These are phyloP conservation scores for Claviceps pazoutovae DNA, from an alignment of 2,329 filamentous ascomycete species.

Conservation along the genomic window DNA sequence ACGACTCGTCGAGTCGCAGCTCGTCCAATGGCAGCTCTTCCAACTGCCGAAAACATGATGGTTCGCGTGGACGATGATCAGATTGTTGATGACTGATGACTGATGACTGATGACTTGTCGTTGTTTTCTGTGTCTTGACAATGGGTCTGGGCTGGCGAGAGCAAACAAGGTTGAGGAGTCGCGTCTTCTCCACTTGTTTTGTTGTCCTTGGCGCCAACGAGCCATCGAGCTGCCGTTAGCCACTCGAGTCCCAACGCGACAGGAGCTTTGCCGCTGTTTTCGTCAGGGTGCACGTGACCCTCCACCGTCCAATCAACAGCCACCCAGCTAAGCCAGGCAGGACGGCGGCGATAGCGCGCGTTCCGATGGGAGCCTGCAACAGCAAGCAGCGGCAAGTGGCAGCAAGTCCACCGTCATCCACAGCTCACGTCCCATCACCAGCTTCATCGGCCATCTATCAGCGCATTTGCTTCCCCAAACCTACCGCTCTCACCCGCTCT, in stretches of 20 bases:
- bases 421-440: constrained; percentile 4
- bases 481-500: not conserved
- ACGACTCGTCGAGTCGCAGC: constrained; percentile 19
- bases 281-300: no score
- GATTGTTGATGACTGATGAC: not conserved
- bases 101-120: not conserved
- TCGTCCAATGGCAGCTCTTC: constrained; percentile 25
- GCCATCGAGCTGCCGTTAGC: not conserved
- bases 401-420: not conserved
- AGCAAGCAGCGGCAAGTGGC: not conserved
- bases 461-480: not conserved
- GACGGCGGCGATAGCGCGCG: not conserved
- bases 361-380: not conserved
- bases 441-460: constrained; percentile 8
- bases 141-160: not conserved
- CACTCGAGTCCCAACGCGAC: not conserved
- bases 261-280: no score
- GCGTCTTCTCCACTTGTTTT: not conserved
- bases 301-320: not conserved
- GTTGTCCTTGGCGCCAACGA: not conserved
- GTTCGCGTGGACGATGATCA: not conserved
- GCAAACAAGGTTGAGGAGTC: not conserved
- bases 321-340: not conserved
- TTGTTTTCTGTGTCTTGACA: not conserved
- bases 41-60: constrained; percentile 28